Base-by-base conservation (phyloP, 345 rosid species). In the Sonneratia alba region DNA sequence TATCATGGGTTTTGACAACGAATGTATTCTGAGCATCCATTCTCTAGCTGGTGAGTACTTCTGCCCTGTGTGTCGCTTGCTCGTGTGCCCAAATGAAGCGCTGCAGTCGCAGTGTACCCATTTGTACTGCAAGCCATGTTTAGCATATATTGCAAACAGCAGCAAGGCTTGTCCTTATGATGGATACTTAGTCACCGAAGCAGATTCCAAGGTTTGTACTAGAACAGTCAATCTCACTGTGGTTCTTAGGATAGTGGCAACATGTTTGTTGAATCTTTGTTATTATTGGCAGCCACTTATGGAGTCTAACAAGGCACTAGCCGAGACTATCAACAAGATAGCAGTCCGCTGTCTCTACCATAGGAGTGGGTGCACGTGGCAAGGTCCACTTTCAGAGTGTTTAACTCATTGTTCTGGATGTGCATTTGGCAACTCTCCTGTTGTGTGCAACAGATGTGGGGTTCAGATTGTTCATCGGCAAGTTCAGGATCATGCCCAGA, bases 321-420 rank as follows among this genome's bases (percentile, higher is more conserved):
- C 92, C 38, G 92, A 89, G 69, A 77, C 91, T 64, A 88, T 92
- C 76, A 86, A 85, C 76, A 85, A 84, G 75, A 80, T 83, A 69
- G 74, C 69, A 3, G 93, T 92, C 66, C 84, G 82, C 64, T 92
- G 96, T 75, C 79, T 88, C 32, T 92, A 83, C 73, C 81, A 88
- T 74, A 85, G 85, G 79, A 92, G 97, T 77, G 97, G 97, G 57
- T 92, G 97, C 73, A 75, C 88, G 7, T 92, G 97, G 97, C 86
- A 87, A 71, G 97, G 96, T 45, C 72, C 87, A 47, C 76, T 92
- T 34, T 81, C 86, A 53, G 92, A 87, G 19, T 87, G 92, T 75
- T 71, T 87, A 62, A 57, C 78, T 38, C 97, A 92, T 84, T 89
- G 93, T 81, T 79, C 87, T 56, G 86, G 85, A 55, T 92, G 97